phyloP scores from a whole-genome alignment of 169 alveolate species.

The Plasmodium malariae region DNA sequence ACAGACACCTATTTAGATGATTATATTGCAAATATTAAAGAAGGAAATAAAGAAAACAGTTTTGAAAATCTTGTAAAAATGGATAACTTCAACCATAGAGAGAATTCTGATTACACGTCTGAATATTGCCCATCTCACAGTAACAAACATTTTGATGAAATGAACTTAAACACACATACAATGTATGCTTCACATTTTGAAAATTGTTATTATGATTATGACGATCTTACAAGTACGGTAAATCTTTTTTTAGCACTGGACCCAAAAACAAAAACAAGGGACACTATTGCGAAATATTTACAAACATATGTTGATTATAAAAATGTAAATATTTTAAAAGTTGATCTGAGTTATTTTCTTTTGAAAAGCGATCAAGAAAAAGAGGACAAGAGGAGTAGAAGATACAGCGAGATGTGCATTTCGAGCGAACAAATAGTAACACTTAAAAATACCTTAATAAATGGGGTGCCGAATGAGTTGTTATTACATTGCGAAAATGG shows the following conservation, averaged over 20 bases:
- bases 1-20: conserved; percentile 56
- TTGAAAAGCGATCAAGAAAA: background rate
- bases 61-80: background rate
- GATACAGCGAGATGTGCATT: background rate
- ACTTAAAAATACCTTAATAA: background rate
- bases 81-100: background rate
- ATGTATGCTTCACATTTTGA: conserved; percentile 39
- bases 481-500: background rate
- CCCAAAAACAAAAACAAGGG: background rate
- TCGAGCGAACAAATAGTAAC: background rate
- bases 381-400: background rate
- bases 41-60: background rate
- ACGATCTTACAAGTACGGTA: conserved; percentile 14
- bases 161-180: conserved; percentile 36
- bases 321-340: conserved; percentile 48
- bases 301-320: conserved; percentile 1
- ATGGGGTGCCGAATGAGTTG: background rate
- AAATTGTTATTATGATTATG: conserved; percentile 47
- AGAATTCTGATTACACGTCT: background rate
- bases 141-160: conserved; percentile 42
- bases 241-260: conserved; percentile 29
- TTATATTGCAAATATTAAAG: conserved; percentile 30
- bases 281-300: conserved; percentile 20
- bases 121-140: background rate
- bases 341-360: conserved; percentile 17